Percentiles rank a stretch among this genome's conserved stretches.
phyloP scores from a whole-genome alignment of 169 alveolate species.

The Cryptosporidium meleagridis region DNA sequence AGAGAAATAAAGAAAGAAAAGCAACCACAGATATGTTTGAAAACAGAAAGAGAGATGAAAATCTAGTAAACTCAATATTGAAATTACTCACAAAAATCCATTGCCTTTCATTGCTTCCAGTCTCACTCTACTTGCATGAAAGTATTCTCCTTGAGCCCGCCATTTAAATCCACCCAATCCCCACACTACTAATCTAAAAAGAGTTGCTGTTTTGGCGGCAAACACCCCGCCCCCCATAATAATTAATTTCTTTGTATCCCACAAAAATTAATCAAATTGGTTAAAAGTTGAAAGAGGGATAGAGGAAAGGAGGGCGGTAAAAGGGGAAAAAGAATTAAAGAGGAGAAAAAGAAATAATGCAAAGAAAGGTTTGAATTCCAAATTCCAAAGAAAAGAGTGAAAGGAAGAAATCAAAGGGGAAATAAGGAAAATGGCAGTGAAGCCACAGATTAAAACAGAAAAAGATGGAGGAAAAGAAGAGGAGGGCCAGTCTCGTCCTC shows the following conservation, averaged over 20 bases:
- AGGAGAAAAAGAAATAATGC: not conserved
- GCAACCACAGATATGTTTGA: too few relatives aligned
- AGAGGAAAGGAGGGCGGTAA: not conserved
- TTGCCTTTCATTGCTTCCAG: not conserved
- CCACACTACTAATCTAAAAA: conserved; percentile 5
- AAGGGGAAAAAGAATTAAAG: conserved; percentile 1
- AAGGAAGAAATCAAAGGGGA: conserved; percentile 11
- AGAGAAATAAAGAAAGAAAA: too few relatives aligned
- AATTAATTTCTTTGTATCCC: not conserved
- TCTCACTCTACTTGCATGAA: not conserved
- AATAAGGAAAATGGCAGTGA: conserved; percentile 31
- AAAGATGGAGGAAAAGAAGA: conserved; percentile 21
- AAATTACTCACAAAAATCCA: not conserved
- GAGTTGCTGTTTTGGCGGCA: not conserved
- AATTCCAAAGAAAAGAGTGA: not conserved
- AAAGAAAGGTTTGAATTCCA: not conserved
- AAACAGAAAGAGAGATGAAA: not conserved
- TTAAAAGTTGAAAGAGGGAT: not conserved
- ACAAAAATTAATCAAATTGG: not conserved
- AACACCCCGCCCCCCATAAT: not conserved
- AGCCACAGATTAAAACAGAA: not conserved
- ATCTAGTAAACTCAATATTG: not conserved
- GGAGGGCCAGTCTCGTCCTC: conserved; percentile 67
- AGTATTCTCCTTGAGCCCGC: not conserved
- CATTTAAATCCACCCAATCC: not conserved